These are phyloP conservation scores for Ophiorrhiza pumila DNA, from an alignment of 257 asterid species.

Conservation along the genomic window DNA sequence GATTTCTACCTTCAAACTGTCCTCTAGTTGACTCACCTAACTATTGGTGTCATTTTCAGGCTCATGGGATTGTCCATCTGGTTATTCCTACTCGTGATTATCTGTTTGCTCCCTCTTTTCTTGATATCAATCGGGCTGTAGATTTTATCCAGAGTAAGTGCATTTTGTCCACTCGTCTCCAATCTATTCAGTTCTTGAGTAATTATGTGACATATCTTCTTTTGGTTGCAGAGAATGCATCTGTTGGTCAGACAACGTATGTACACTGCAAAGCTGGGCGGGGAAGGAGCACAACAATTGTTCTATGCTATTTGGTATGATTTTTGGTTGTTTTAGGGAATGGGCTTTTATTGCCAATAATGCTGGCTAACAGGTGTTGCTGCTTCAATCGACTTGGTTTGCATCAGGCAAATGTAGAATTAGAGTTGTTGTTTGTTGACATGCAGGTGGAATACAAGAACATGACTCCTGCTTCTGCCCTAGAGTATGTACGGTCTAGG, in stretches of 20 bases:
- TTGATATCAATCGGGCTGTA: constrained; percentile 74
- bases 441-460: constrained; percentile 74
- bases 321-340: background rate
- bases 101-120: constrained; percentile 88
- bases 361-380: background rate
- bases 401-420: background rate
- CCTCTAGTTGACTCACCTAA: background rate
- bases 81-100: constrained; percentile 96
- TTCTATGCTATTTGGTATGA: constrained; percentile 79
- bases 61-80: constrained; percentile 82
- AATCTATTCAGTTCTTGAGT: background rate
- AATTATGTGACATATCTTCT: constrained; percentile 5
- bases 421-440: constrained; percentile 12
- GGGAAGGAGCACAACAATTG: constrained; percentile 94
- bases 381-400: background rate
- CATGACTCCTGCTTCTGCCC: constrained; percentile 77
- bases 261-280: constrained; percentile 98
- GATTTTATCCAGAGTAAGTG: constrained; percentile 76
- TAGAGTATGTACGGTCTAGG: constrained; percentile 76
- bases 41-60: constrained; percentile 44
- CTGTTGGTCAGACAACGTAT: constrained; percentile 60
- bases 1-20: background rate
- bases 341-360: background rate
- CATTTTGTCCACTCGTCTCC: background rate
- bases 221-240: constrained; percentile 54